Evolutionary conservation across 2,329 filamentous ascomycete genomes (phyloP).

Genomic region (Ceratocystis smalleyi): DNA sequence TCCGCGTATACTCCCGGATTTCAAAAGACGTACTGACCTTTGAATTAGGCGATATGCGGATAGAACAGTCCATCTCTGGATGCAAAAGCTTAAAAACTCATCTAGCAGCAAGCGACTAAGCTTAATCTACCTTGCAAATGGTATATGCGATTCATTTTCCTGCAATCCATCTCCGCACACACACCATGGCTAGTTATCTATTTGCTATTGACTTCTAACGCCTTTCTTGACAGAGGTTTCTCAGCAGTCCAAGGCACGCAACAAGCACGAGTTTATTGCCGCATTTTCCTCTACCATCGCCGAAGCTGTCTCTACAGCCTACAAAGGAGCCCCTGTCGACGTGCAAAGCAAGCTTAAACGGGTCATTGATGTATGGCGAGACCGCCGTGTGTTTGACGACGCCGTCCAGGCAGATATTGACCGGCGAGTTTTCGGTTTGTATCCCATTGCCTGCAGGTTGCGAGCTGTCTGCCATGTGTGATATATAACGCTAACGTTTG

Average conservation of each 20-base stretch:
- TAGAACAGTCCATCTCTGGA: conserved; percentile 80
- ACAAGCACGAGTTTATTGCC: conserved; percentile 80
- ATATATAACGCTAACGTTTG: background rate
- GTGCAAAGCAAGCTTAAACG: conserved; percentile 75
- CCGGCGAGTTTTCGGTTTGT: conserved; percentile 57
- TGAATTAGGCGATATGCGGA: conserved; percentile 67
- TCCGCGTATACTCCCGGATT: background rate
- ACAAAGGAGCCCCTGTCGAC: conserved; percentile 74
- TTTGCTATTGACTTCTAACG: background rate
- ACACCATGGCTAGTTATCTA: background rate
- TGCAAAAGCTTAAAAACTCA: conserved; percentile 76
- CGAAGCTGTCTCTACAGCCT: conserved; percentile 78
- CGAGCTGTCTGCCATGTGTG: background rate
- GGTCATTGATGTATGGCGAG: conserved; percentile 88
- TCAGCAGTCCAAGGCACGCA: conserved; percentile 85
- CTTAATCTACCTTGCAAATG: conserved; percentile 87
- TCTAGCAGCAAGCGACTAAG: conserved; percentile 74
- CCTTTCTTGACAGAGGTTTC: conserved; percentile 54
- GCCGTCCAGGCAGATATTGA: conserved; percentile 73
- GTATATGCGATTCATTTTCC: conserved; percentile 32
- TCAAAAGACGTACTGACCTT: background rate
- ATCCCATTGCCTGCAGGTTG: conserved; percentile 16
- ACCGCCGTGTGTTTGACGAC: conserved; percentile 66
- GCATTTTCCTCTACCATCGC: conserved; percentile 86
- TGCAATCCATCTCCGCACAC: background rate